Conservation (phyloP, 1,284 basidiomycete genomes). For the Microbotryum lychnidis-dioicae region DNA sequence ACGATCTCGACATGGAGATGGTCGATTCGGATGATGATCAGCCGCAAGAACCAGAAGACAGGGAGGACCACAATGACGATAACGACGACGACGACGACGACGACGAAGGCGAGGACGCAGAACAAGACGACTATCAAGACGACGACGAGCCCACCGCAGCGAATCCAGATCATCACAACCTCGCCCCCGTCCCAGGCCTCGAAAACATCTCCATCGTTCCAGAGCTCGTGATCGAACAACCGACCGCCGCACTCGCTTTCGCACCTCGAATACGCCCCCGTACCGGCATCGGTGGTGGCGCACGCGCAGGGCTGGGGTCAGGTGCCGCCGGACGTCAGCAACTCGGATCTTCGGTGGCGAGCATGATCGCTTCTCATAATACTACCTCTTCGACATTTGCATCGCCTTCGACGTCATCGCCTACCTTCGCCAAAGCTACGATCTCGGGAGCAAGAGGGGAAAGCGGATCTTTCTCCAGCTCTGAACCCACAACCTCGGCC, state of each 20-base stretch:
- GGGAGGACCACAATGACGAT: constrained; percentile 12
- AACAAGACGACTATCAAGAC: constrained; percentile 6
- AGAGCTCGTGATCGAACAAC: constrained; percentile 38
- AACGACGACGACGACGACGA: constrained; percentile 20
- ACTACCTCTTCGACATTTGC: background rate
- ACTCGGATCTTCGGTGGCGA: background rate
- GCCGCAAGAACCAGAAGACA: background rate
- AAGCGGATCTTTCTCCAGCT: background rate
- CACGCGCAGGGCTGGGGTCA: background rate
- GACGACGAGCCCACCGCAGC: constrained; percentile 34
- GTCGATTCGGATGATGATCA: constrained; percentile 26
- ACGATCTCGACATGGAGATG: constrained; percentile 37
- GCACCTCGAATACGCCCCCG: constrained; percentile 40
- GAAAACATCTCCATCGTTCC: background rate
- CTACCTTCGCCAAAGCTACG: constrained; percentile 8
- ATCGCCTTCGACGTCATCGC: constrained; percentile 1
- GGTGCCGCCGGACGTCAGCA: background rate
- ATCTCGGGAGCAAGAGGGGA: background rate
- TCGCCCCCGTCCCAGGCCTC: constrained; percentile 21
- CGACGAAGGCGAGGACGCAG: constrained; percentile 19
- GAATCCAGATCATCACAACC: constrained; percentile 40
- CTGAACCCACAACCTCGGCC: background rate
- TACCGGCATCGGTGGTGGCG: constrained; percentile 5
- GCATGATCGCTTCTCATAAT: background rate
- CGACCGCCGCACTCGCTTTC: constrained; percentile 38